Base-by-base conservation (phyloP, 116 monocot species). In the Posidonia oceanica region DNA sequence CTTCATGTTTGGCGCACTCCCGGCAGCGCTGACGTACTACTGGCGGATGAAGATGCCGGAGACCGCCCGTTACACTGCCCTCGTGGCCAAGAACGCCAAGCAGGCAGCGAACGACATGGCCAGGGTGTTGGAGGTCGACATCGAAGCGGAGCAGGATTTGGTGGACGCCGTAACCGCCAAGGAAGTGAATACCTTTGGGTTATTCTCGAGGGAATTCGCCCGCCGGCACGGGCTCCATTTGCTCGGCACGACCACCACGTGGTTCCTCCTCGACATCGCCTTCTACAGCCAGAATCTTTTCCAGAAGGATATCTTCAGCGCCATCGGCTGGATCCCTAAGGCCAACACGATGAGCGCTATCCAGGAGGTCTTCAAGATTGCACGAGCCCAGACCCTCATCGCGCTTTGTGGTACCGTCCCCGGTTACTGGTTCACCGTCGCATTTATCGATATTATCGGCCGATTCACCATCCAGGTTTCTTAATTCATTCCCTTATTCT, bases 71-170 rank as follows among this genome's bases (percentile, higher is more conserved):
- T 79, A 79, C 79, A 79, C 79, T 11, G 79, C 73, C 7, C 79
- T 79, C 40, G 79, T 79, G 6, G 79, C 73, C 38, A 23, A 51
- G 59, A 69, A 83, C 72, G 78, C 78, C 64, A 71, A 79, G 71
- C 75, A 76, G 38, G 83, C 83, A 0, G 79, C 75, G 76, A 54
- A 68, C 62, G 81, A 81, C 81, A 81, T 81, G 81, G 72, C 76
- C 0, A 81, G 69, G 44, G 81, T 81, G 39, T 68, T 81, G 36
- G 22, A 76, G 4, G 69, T 76, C 1, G 69, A 76, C 29, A 68
- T 81, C 48, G 69, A 52, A 4, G 80, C 66, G 7, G 81, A 76
- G 53, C 63, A 69, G 44, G 73, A 62, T 10, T 64, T 65, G 76
- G 40, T 75, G 38, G 64, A 77, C 39, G 17, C 29, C 44, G 52